Evolutionary conservation across 176 grass and related monocot species (phyloP).

Genomic region (Aegilops bicornis): DNA sequence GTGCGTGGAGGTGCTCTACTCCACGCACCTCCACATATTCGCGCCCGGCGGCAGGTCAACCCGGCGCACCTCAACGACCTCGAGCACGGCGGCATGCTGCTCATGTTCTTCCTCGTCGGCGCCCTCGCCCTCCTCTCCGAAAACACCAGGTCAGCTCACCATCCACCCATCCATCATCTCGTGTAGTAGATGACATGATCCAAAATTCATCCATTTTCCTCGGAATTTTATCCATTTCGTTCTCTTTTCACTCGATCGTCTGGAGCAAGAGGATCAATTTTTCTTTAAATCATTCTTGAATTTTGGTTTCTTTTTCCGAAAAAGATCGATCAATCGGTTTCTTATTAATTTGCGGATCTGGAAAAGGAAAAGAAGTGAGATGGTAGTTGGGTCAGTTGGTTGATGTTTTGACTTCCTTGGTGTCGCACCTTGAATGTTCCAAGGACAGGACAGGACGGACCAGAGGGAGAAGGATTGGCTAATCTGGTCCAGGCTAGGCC

Average conservation of each 20-base stretch:
- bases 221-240: background rate
- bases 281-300: too few species aligned
- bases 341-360: background rate
- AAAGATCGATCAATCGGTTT: too few species aligned
- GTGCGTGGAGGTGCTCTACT: too few species aligned
- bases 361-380: background rate
- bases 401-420: background rate
- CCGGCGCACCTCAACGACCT: slow-evolving; percentile 85
- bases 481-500: background rate
- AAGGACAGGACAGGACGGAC: background rate
- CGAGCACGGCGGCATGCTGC: slow-evolving; percentile 88
- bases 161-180: too few species aligned
- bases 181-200: background rate
- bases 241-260: background rate
- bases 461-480: background rate
- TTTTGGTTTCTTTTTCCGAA: too few species aligned
- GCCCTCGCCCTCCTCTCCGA: slow-evolving; percentile 60
- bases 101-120: slow-evolving; percentile 96
- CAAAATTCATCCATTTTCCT: background rate
- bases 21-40: slow-evolving; percentile 40
- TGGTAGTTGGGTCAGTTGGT: background rate
- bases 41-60: slow-evolving; percentile 46
- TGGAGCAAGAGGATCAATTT: background rate
- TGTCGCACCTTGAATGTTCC: slow-evolving; percentile 16
- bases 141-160: slow-evolving; percentile 44